phyloP scores from a whole-genome alignment of 768 basidiomycete genomes.

The Psilocybe subaeruginosa region DNA sequence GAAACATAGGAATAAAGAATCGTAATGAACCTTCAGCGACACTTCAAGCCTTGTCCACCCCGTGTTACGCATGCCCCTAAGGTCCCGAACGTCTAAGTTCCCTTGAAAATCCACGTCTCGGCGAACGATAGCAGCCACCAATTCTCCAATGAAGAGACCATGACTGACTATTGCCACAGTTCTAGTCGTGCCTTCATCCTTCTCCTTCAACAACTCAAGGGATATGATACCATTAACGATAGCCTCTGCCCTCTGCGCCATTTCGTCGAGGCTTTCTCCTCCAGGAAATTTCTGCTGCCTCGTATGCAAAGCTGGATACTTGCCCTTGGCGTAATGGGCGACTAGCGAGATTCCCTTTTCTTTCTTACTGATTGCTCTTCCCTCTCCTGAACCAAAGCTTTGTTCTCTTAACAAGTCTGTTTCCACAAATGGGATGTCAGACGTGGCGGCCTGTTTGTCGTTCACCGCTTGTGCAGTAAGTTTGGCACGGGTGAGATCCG shows the following conservation, averaged over 20 bases:
- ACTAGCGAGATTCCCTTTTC: constrained; percentile 38
- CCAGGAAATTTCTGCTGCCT: constrained; percentile 62
- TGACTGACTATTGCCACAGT: constrained; percentile 75
- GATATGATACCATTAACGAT: constrained; percentile 56
- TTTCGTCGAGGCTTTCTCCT: constrained; percentile 73
- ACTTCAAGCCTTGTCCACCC: constrained; percentile 64
- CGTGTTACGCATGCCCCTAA: constrained; percentile 65
- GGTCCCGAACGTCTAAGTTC: constrained; percentile 28
- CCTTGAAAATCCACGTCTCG: constrained; percentile 28
- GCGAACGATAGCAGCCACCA: constrained; percentile 53
- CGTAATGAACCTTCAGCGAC: constrained; percentile 6
- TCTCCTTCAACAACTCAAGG: constrained; percentile 52
- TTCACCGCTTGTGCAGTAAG: constrained; percentile 62
- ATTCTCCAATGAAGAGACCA: constrained; percentile 68
- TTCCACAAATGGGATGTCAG: constrained; percentile 48
- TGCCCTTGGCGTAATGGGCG: constrained; percentile 53
- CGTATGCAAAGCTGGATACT: constrained; percentile 51
- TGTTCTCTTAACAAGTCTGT: constrained; percentile 67
- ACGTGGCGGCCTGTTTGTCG: constrained; percentile 43
- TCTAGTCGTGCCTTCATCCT: constrained; percentile 36
- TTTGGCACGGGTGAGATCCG: constrained; percentile 65
- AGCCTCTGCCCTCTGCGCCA: constrained; percentile 55
- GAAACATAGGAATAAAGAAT: not conserved
- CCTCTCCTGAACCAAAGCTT: constrained; percentile 72
- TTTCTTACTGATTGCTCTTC: constrained; percentile 47